A percentile compares a stretch with the other conserved stretches of the same genome.
phyloP scores from a whole-genome alignment of 805 yeast genomes.

The Priceomyces carsonii region DNA sequence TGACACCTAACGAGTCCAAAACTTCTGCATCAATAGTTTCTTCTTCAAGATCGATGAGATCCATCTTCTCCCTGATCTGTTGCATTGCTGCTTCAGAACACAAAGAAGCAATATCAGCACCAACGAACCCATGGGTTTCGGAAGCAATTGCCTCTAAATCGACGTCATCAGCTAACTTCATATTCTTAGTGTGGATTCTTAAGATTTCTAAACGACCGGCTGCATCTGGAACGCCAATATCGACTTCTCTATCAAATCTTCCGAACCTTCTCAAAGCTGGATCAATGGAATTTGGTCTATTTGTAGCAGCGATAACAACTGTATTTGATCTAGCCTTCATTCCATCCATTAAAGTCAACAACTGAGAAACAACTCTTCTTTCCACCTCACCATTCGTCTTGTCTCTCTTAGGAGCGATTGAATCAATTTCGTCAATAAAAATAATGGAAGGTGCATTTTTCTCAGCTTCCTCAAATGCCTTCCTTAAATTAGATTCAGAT shows the following conservation, averaged over 20 bases:
- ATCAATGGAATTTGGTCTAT: constrained; percentile 83
- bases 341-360: constrained; percentile 98
- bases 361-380: constrained; percentile 97
- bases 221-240: constrained; percentile 94
- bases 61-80: constrained; percentile 99
- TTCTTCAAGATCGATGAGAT: constrained; percentile 90
- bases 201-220: constrained; percentile 96
- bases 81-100: constrained; percentile 99
- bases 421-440: constrained; percentile 97
- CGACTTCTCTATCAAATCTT: constrained; percentile 84
- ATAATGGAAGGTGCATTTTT: constrained; percentile 97
- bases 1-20: constrained; percentile 92
- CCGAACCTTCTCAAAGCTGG: constrained; percentile 87
- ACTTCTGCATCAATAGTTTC: constrained; percentile 98
- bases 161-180: constrained; percentile 94
- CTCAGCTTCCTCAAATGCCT: constrained; percentile 99
- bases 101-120: constrained; percentile 97
- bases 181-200: constrained; percentile 96
- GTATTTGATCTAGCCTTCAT: constrained; percentile 99
- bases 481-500: constrained; percentile 93
- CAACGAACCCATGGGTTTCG: constrained; percentile 99
- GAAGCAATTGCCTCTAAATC: constrained; percentile 94
- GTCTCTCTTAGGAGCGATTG: constrained; percentile 99
- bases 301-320: constrained; percentile 97
- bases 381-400: constrained; percentile 99